These are phyloP conservation scores for Asterophora lycoperdoides DNA, from an alignment of 768 basidiomycete genomes.

Conservation along the genomic window DNA sequence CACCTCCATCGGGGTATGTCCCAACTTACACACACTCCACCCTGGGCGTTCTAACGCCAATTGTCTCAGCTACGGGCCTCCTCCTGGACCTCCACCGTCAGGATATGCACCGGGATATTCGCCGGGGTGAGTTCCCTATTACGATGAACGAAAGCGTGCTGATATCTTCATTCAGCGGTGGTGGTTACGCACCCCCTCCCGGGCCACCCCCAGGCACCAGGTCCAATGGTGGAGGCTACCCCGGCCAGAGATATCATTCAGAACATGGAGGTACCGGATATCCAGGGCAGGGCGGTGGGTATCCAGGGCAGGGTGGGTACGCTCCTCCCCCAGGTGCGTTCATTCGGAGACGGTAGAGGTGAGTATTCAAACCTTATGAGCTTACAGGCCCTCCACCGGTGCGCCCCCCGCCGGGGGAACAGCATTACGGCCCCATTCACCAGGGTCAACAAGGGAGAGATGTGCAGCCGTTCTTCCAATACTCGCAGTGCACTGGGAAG, in stretches of 20 bases:
- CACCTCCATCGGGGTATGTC: conserved; percentile 33
- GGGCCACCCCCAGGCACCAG: conserved; percentile 28
- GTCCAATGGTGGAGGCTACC: conserved; percentile 25
- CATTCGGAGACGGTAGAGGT: background rate
- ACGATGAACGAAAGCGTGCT: no score
- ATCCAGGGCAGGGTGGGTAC: conserved; percentile 8
- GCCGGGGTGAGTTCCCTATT: no score
- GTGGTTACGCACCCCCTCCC: conserved; percentile 20
- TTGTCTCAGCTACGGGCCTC: conserved; percentile 13
- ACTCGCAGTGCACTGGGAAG: conserved; percentile 84
- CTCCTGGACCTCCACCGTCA: conserved; percentile 7
- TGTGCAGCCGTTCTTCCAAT: conserved; percentile 71
- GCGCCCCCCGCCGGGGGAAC: conserved; percentile 51
- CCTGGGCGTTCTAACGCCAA: background rate
- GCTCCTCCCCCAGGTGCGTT: conserved; percentile 20
- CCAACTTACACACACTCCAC: conserved; percentile 6
- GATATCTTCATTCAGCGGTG: no score
- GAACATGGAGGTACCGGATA: conserved; percentile 21
- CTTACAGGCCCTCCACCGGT: conserved; percentile 38
- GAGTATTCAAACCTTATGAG: background rate
- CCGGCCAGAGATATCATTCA: conserved; percentile 40
- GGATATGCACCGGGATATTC: no score
- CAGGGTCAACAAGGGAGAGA: conserved; percentile 40
- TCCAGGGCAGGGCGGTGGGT: conserved; percentile 27
- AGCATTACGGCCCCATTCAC: conserved; percentile 60